Evolutionary conservation across 352 stramenopile genomes (phyloP), one percentile per base, ranked within the genome.

Genomic region (Chrysophaeum taylorii): DNA sequence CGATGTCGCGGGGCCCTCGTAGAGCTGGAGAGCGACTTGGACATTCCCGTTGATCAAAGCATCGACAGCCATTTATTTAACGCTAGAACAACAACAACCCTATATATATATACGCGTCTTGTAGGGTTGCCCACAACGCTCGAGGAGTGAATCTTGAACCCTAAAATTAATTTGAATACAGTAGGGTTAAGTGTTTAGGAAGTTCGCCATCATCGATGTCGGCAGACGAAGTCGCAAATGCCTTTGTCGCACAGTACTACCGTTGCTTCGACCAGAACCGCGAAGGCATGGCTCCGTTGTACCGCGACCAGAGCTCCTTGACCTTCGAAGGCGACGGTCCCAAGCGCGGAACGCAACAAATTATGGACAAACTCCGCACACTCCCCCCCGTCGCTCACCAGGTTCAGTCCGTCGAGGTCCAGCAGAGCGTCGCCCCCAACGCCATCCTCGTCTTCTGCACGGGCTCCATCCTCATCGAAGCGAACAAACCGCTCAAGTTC

Each of bases 381-480:
- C 62, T 87, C 7, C 81, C 81, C 39, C 54, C 63, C 50, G 79
- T 86, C 2, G 69, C 79, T 43, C 92, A 96, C 78, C 79, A 85
- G 72, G 86, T 85, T 69, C 87, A 92, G 70, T 91, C 84, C 2
- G 86, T 94, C 64, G 92, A 97, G 79, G 89, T 97, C 61, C 91
- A 97, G 84, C 89, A 90, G 29, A 94, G 87, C 7, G 89, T 83
- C 38, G 91, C 84, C 60, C 75, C 79, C 64, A 92, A 88, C 80
- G 85, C 89, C 42, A 93, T 97, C 77, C 83, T 97, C 75, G 96
- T 97, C 78, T 96, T 97, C 75, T 91, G 97, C 57, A 93, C 92
- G 70, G 92, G 92, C 73, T 89, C 88, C 73, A 82, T 96, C 70
- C 73, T 85, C 72, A 97, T 98, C 80, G 91, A 93, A 38, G 87